Base-by-base conservation (phyloP, 2,329 filamentous ascomycete species). In the Grosmannia penicillata region DNA sequence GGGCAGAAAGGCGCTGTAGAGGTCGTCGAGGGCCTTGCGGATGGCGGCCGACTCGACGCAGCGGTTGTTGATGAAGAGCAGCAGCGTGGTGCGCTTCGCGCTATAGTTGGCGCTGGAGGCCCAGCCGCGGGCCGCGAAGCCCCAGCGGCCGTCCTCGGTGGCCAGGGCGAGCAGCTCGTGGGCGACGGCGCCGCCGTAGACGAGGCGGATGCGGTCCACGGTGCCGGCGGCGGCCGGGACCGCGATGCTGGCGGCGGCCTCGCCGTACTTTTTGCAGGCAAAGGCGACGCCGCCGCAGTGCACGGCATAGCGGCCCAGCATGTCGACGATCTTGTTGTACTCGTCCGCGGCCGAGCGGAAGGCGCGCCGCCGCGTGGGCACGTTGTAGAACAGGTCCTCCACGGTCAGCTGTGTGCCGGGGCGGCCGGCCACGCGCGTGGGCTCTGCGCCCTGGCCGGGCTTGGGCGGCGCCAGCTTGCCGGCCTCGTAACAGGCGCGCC, bases 31-130 rank as follows among this genome's bases (percentile, higher is more conserved):
- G 1, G 84, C 82, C 56, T 89, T 93, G 52, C 86, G 91, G 47
- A 98, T 81, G 32, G 76, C 74, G 0, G 77, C 75, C 0, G 89
- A 96, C 47, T 98, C 91, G 9, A 98, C 91, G 13, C 83, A 80
- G 29, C 91, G 79, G 54, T 96, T 84, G 49, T 98, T 98, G 62
- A 98, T 96, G 61, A 98, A 98, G 0, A 98, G 67, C 4, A 98
- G 63, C 18, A 96, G 62, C 0, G 74, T 81, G 0, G 86, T 95
- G 56, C 83, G 82, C 57, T 96, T 98, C 46, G 86, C 78, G 54
- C 82, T 82, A 55, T 95, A 93, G 51, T 98, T 98, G 31, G 91
- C 91, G 56, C 91, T 96, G 36, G 84, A 95, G 23, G 81, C 78
- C 57, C 82, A 78, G 0, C 85, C 87, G 10, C 75, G 70, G 3